Evolutionary conservation across 805 yeast genomes (phyloP).

Genomic region (Kodamaea neixiangensis): DNA sequence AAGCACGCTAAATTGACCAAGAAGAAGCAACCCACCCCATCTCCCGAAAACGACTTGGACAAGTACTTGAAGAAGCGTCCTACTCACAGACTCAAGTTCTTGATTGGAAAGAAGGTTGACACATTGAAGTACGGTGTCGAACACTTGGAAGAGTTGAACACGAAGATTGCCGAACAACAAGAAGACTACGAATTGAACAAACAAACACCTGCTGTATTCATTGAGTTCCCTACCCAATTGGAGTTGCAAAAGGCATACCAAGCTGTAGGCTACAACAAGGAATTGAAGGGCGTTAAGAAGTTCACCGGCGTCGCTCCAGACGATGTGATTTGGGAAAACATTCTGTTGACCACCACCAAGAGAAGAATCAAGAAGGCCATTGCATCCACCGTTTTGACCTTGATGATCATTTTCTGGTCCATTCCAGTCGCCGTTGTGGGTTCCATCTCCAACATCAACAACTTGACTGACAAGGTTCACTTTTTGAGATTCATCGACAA

Average conservation of each 20-base stretch:
- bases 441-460: conserved; percentile 31
- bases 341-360: conserved; percentile 56
- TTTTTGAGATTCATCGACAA: conserved; percentile 27
- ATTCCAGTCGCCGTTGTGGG: conserved; percentile 45
- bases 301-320: conserved; percentile 72
- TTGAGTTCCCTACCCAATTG: conserved; percentile 80
- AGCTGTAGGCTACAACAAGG: conserved; percentile 60
- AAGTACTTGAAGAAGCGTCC: conserved; percentile 78
- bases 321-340: conserved; percentile 82
- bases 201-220: conserved; percentile 67
- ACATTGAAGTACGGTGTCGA: conserved; percentile 75
- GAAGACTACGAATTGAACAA: conserved; percentile 49
- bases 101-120: conserved; percentile 82
- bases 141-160: conserved; percentile 67
- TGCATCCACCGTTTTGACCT: conserved; percentile 64
- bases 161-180: conserved; percentile 63
- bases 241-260: conserved; percentile 91
- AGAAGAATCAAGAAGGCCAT: conserved; percentile 57
- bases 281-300: conserved; percentile 49
- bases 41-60: conserved; percentile 56
- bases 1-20: conserved; percentile 56
- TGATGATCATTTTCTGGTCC: conserved; percentile 81
- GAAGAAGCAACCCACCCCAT: conserved; percentile 56
- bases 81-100: conserved; percentile 68
- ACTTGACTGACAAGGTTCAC: conserved; percentile 24